Evolutionary conservation across 441 rosid species (phyloP).

Genomic region (Rhodomyrtus psidioides): DNA sequence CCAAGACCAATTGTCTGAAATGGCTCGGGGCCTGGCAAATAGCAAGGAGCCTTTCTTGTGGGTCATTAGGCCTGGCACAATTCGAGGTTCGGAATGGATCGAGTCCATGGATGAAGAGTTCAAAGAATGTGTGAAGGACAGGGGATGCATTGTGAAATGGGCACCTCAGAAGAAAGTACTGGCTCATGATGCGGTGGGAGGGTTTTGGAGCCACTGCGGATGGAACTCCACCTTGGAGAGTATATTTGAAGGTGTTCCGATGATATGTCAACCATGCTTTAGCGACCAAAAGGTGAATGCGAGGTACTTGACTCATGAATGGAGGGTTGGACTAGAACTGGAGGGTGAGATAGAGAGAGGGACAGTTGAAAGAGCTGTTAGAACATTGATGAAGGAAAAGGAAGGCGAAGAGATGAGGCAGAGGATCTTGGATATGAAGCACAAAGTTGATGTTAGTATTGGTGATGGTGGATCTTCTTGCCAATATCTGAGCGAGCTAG

Average conservation of each 20-base stretch:
- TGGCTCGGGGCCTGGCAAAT: slow-evolving; percentile 11
- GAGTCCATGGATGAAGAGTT: neutral
- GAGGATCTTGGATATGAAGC: neutral
- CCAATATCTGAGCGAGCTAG: neutral
- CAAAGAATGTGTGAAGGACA: neutral
- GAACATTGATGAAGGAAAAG: neutral
- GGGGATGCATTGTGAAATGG: neutral
- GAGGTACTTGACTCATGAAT: neutral
- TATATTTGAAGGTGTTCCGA: neutral
- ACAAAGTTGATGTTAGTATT: neutral
- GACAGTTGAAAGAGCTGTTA: neutral
- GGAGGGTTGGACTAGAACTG: neutral
- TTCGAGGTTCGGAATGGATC: neutral
- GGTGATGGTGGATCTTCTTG: neutral
- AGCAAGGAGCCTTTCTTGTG: slow-evolving; percentile 5
- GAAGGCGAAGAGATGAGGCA: neutral
- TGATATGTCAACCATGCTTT: neutral
- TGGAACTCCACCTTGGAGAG: neutral
- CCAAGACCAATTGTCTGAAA: neutral
- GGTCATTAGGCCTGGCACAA: slow-evolving; percentile 1
- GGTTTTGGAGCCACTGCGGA: neutral
- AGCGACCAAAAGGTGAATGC: neutral
- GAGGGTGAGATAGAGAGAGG: neutral
- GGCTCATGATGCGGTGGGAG: neutral
- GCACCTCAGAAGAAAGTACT: neutral